Conservation (phyloP, 2,329 filamentous ascomycete species). For the Ramichloridium luteum region DNA sequence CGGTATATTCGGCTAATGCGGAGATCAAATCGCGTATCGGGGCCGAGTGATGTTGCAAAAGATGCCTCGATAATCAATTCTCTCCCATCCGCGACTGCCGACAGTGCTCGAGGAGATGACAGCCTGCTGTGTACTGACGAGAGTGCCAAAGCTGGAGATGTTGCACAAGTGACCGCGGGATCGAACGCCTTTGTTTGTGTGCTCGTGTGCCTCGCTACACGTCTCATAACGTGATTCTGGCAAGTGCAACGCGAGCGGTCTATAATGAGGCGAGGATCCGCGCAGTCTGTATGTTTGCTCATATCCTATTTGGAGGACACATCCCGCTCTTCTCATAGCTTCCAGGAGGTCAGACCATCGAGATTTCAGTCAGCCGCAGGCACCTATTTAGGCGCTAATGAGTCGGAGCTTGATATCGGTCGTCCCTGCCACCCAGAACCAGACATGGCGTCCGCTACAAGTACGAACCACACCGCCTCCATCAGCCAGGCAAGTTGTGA, state of each 20-base stretch:
- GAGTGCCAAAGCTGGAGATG: no score
- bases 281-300: constrained; percentile 36
- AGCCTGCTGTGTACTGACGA: no score
- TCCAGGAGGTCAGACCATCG: constrained; percentile 7
- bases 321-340: constrained; percentile 26
- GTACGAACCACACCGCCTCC: constrained; percentile 8
- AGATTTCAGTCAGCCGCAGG: no score
- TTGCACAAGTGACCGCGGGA: no score
- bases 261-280: constrained; percentile 21
- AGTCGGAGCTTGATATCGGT: no score
- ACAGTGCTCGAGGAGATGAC: no score
- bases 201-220: constrained; percentile 44
- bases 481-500: constrained; percentile 12
- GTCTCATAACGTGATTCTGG: constrained; percentile 39
- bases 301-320: constrained; percentile 16
- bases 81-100: no score
- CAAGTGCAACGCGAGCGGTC: constrained; percentile 37
- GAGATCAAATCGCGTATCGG: constrained; percentile 19
- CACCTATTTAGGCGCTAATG: no score
- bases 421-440: constrained; percentile 23
- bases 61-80: no score
- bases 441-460: constrained; percentile 22
- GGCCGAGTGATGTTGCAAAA: constrained; percentile 15
- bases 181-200: no score
- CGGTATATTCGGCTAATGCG: no score